Percentiles rank a stretch among this genome's conserved stretches.
These are phyloP conservation scores for Albizia julibrissin DNA, from an alignment of 306 rosid genomes.

Conservation along the genomic window DNA sequence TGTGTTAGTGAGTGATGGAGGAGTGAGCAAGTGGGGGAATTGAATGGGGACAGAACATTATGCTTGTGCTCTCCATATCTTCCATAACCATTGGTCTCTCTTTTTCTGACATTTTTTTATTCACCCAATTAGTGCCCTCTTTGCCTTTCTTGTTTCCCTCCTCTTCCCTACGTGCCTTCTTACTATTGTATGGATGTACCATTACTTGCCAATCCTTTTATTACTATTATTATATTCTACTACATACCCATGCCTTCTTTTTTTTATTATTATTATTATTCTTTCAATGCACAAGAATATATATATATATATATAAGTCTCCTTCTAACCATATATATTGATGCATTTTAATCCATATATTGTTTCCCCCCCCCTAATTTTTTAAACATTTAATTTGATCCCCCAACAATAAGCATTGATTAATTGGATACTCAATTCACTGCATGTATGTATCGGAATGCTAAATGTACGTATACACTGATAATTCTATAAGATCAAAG, in stretches of 20 bases:
- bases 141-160: background rate
- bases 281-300: background rate
- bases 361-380: background rate
- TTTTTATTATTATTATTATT: background rate
- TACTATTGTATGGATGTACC: slow-evolving; percentile 6
- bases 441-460: background rate
- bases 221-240: background rate
- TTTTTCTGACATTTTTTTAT: slow-evolving; percentile 53
- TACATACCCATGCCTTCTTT: background rate
- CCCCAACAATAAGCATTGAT: background rate
- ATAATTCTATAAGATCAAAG: background rate
- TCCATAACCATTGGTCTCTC: slow-evolving; percentile 51
- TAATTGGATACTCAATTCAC: background rate
- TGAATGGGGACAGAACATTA: slow-evolving; percentile 50
- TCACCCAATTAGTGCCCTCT: slow-evolving; percentile 23
- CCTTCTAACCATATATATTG: background rate
- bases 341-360: background rate
- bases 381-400: background rate
- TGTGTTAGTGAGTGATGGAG: background rate
- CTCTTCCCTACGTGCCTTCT: slow-evolving; percentile 33
- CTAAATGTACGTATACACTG: background rate
- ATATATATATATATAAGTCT: background rate
- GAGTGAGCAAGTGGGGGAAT: slow-evolving; percentile 45
- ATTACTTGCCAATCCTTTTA: background rate
- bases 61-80: slow-evolving; percentile 39